Evolutionary conservation across 768 basidiomycete species (phyloP), one percentile per base, ranked within the genome.

Genomic region (Tylopilus felleus): DNA sequence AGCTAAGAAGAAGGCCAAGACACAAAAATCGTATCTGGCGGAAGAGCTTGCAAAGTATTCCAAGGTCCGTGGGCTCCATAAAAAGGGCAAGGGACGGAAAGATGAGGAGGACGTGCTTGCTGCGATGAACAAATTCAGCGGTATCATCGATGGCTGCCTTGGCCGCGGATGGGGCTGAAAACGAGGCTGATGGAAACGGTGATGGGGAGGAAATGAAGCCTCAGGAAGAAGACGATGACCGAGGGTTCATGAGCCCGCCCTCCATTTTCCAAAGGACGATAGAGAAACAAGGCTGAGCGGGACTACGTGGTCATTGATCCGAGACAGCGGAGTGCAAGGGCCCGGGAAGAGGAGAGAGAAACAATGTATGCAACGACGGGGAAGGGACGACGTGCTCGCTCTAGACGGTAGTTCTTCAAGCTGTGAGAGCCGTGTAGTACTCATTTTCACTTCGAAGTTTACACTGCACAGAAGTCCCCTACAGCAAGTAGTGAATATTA

Each of bases 241-340:
- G 74, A 7, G 89, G 80, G 13, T 93, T 93, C 70, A 74, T 93
- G 71, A 75, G 71, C 5, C 91, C 65, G 73, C 79, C 25, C 71
- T 93, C 53, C 91, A 93, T 55, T 91, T 93, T 72, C 83, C 88
- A 10, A 90, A 91, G 71, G 89, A 84, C 44, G 82, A 90, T 59
- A 77, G 76, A 22, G 90, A 22, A 67, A 68, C 55, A 91, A 91
- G 69, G 91, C 88, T 1, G 86, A 91, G 67, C 72, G 88, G 49
- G 91, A 93, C 53, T 93, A 92, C 62, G 90, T 93, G 71, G 90
- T 93, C 27, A 93, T 93, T 65, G 91, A 93, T 65, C 90, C 91
- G 0, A 73, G 91, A 53, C 79, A 81, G 45, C 72, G 91, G 51
- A 78, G 85, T 41, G 88, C 87, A 22, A 73, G 81, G 45, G 91